These are phyloP conservation scores for Trichosporon sp. DNA, from an alignment of 1,284 basidiomycete species.

Conservation along the genomic window DNA sequence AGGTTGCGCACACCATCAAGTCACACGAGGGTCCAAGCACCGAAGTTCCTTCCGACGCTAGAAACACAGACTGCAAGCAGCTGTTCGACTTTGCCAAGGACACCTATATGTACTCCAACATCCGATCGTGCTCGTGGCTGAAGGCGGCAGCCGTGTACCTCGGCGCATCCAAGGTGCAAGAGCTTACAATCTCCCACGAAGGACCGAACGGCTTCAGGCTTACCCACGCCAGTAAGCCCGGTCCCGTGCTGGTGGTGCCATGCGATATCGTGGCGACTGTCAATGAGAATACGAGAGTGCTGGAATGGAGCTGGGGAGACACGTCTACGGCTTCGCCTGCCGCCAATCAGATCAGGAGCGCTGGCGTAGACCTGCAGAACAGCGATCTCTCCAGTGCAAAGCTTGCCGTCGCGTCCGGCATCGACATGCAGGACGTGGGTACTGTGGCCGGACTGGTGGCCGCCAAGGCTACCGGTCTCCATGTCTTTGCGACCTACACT, in stretches of 20 bases:
- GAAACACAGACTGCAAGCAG: neutral
- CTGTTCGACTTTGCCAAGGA: neutral
- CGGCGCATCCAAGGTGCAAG: neutral
- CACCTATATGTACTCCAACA: neutral
- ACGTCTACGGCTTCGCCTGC: neutral
- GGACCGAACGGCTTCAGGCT: neutral
- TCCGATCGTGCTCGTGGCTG: neutral
- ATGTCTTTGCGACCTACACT: neutral
- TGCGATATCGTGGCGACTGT: neutral
- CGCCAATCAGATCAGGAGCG: slow-evolving; percentile 1
- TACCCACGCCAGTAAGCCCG: neutral
- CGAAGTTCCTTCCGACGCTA: neutral
- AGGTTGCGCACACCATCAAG: neutral
- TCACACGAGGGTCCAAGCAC: neutral
- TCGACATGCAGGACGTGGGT: neutral
- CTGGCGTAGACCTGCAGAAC: neutral
- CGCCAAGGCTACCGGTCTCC: neutral
- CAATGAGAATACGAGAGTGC: neutral
- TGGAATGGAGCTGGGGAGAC: neutral
- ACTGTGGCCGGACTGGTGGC: neutral
- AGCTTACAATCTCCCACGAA: neutral
- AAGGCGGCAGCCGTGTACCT: neutral
- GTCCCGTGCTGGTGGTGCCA: neutral
- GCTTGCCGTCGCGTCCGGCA: neutral
- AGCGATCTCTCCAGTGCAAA: neutral